These are phyloP conservation scores for Sclerotiophoma versabilis DNA, from an alignment of 2,329 filamentous ascomycete genomes.

Conservation along the genomic window DNA sequence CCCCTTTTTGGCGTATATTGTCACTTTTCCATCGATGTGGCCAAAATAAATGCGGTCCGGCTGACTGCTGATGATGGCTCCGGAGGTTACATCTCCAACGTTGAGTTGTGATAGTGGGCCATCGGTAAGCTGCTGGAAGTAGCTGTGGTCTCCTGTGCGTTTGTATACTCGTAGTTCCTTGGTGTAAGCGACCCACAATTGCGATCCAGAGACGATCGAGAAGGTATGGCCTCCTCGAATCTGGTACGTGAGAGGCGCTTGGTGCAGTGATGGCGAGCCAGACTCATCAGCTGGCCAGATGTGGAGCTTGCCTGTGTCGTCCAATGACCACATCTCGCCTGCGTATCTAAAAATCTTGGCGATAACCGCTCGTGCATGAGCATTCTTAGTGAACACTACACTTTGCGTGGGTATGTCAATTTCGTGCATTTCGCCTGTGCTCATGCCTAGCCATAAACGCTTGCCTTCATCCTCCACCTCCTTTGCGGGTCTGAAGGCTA, in stretches of 20 bases:
- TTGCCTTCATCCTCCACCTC: constrained; percentile 81
- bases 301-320: constrained; percentile 84
- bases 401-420: constrained; percentile 79
- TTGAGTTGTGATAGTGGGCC: constrained; percentile 74
- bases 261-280: constrained; percentile 75
- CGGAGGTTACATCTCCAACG: constrained; percentile 86
- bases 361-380: constrained; percentile 80
- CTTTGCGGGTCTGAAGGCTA: constrained; percentile 83
- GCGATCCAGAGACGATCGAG: constrained; percentile 83
- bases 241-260: constrained; percentile 78
- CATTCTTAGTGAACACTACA: constrained; percentile 72
- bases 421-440: constrained; percentile 85
- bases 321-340: constrained; percentile 92
- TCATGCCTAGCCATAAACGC: constrained; percentile 89
- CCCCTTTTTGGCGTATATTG: constrained; percentile 82
- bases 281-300: constrained; percentile 85
- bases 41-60: constrained; percentile 86
- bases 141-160: constrained; percentile 71
- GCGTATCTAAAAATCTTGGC: constrained; percentile 85
- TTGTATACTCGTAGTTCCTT: constrained; percentile 87
- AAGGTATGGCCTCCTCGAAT: constrained; percentile 84
- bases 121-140: constrained; percentile 77
- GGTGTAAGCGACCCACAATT: constrained; percentile 86
- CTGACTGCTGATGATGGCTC: constrained; percentile 75
- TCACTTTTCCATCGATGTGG: constrained; percentile 91